Base-by-base conservation (phyloP, 2,329 filamentous ascomycete species). In the Trichoderma sp. region DNA sequence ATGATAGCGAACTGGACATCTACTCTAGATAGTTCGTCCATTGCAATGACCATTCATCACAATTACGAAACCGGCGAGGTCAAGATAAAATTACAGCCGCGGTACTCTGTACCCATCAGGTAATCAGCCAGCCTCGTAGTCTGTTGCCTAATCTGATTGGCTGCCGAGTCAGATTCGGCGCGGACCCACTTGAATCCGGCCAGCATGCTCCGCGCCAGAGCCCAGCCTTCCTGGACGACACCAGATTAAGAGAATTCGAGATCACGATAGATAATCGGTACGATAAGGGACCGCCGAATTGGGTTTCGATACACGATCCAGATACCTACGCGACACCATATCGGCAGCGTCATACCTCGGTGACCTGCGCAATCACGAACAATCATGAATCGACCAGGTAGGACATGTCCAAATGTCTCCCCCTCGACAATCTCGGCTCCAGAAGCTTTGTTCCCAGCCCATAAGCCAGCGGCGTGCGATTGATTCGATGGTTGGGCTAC, bases 351-450 rank as follows among this genome's bases (percentile, higher is more conserved):
- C 57, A 57, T 40, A 63, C 55, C 61, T 68, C 70, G 60, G 70
- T 71, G 64, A 61, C 71, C 72, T 72, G 74, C 74, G 73, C 76
- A 71, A 75, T 71, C 68, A 69, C 69, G 71, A 73, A 72, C 76
- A 79, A 83, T 79, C 77, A 88, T 88, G 86, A 88, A 88, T 79
- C 83, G 86, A 83, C 83, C 85, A 87, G 86, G 86, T 88, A 88
- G 79, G 82, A 53, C 52, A 55, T 52, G n/a, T 56, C 65, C 65
- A 68, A 24, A 70, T 47, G n/a, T 35, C 68, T 40, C 29, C 58
- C 58, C 65, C 37, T 59, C 64, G 64, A 67, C 55, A 13, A 37
- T 40, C 24, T 49, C 71, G 60, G 68, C 71, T 61, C 68, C 62
- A 68, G 69, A 58, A 29, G 47, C 56, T 47, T 47, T 52, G 61